Conservation (phyloP, 2,329 filamentous ascomycete genomes). For the Colletotrichum neosansevieriae region DNA sequence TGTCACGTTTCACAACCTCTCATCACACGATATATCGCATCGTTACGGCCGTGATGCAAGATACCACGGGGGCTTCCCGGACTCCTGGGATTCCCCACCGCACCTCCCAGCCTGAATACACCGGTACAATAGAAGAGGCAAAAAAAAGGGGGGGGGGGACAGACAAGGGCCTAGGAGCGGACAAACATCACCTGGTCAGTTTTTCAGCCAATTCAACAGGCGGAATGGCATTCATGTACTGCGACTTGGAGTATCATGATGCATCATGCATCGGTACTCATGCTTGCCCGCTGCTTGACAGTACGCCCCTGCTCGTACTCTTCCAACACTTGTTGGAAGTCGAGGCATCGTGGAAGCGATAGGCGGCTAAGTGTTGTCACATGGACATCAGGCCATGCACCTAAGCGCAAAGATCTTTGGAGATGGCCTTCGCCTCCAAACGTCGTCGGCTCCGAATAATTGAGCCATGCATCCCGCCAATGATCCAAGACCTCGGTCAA, state of each 20-base stretch:
- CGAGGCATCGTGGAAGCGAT: background rate
- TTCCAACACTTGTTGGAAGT: background rate
- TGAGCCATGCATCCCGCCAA: background rate
- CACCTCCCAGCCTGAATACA: background rate
- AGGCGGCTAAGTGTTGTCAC: background rate
- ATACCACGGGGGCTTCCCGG: background rate
- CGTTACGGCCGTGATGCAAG: background rate
- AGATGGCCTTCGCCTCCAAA: background rate
- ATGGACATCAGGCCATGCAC: background rate
- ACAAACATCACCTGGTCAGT: background rate
- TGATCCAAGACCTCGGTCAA: constrained; percentile 7
- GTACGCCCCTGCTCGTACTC: background rate
- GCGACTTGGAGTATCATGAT: background rate
- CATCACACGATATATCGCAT: constrained; percentile 6
- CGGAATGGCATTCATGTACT: background rate
- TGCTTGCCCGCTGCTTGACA: background rate
- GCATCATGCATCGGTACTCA: background rate
- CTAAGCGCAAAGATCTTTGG: background rate
- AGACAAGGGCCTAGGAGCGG: background rate
- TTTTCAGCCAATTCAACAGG: background rate
- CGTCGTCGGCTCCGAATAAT: background rate
- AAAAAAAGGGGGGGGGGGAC: background rate
- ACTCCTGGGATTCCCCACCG: background rate
- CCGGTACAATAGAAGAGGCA: background rate
- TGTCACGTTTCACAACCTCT: constrained; percentile 1